Conservation (phyloP, 176 grass and related monocot genomes). For the Aegilops tauschii region DNA sequence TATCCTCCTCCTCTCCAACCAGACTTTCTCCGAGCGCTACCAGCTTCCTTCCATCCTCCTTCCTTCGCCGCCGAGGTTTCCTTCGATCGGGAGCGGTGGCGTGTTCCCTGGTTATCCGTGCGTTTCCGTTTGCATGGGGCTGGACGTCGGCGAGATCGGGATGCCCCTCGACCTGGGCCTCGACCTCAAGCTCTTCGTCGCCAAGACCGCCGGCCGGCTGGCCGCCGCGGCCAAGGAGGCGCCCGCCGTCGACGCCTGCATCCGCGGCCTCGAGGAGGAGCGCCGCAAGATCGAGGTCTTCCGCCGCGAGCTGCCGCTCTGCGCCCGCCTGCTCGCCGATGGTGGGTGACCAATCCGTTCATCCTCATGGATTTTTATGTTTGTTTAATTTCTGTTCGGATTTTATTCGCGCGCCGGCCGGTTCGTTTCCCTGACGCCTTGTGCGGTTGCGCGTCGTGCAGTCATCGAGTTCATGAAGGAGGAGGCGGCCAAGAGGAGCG, state of each 20-base stretch:
- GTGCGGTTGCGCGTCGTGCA: background rate
- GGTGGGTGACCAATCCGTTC: background rate
- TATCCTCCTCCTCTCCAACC: background rate
- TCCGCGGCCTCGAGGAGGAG: conserved; percentile 69
- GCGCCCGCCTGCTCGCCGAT: conserved; percentile 60
- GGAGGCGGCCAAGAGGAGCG: conserved; percentile 43
- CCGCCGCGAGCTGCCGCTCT: conserved; percentile 83
- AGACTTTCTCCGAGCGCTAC: too few relatives aligned
- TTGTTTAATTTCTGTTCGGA: background rate
- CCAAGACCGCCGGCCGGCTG: conserved; percentile 39
- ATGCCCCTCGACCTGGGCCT: conserved; percentile 52
- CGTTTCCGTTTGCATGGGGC: conserved; percentile 21
- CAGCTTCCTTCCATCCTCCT: background rate
- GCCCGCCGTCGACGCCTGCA: conserved; percentile 48
- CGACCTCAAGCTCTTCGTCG: conserved; percentile 58
- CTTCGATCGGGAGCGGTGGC: background rate
- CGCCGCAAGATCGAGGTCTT: conserved; percentile 76
- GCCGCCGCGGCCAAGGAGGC: conserved; percentile 8
- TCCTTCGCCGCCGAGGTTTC: conserved; percentile 21
- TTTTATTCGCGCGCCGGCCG: background rate
- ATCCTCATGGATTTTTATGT: too few relatives aligned
- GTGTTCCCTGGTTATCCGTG: background rate
- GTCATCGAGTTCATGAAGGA: conserved; percentile 75
- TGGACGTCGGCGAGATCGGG: conserved; percentile 57
- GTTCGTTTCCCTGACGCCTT: background rate